phyloP scores from a whole-genome alignment of 2,329 filamentous ascomycete species.

The Beauveria medogensis region DNA sequence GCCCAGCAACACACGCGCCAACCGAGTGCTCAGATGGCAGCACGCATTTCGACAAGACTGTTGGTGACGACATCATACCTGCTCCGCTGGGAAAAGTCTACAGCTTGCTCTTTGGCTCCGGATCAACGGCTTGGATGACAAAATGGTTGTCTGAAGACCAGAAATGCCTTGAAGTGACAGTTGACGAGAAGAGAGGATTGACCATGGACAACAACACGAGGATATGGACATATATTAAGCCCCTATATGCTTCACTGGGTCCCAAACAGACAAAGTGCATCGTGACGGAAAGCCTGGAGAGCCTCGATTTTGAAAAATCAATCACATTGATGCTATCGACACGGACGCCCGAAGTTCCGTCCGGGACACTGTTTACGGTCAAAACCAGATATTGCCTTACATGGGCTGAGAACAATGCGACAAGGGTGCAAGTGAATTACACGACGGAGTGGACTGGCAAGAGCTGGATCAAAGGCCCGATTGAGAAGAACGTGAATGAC shows the following conservation, averaged over 20 bases:
- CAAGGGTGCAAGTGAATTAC: conserved; percentile 79
- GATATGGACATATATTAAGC: conserved; percentile 84
- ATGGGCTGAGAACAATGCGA: conserved; percentile 82
- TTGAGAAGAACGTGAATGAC: conserved; percentile 90
- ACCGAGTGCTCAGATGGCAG: conserved; percentile 78
- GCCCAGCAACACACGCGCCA: conserved; percentile 69
- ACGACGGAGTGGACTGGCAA: conserved; percentile 94
- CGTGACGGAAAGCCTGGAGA: conserved; percentile 75
- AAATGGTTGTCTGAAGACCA: conserved; percentile 83
- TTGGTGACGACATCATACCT: conserved; percentile 78
- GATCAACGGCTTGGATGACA: conserved; percentile 71
- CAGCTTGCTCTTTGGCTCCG: conserved; percentile 74
- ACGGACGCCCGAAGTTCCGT: conserved; percentile 90
- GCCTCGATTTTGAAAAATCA: conserved; percentile 77
- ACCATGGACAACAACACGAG: conserved; percentile 67
- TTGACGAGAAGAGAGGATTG: conserved; percentile 76
- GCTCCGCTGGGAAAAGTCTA: conserved; percentile 91
- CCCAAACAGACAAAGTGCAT: conserved; percentile 94
- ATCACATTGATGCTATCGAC: conserved; percentile 76
- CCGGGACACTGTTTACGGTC: conserved; percentile 79
- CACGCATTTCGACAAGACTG: conserved; percentile 73
- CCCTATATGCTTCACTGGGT: conserved; percentile 73
- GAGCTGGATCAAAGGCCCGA: conserved; percentile 97
- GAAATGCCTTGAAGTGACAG: conserved; percentile 79
- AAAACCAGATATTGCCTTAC: conserved; percentile 94